phyloP scores from a whole-genome alignment of 768 basidiomycete genomes.

The Lactarius tabidus region DNA sequence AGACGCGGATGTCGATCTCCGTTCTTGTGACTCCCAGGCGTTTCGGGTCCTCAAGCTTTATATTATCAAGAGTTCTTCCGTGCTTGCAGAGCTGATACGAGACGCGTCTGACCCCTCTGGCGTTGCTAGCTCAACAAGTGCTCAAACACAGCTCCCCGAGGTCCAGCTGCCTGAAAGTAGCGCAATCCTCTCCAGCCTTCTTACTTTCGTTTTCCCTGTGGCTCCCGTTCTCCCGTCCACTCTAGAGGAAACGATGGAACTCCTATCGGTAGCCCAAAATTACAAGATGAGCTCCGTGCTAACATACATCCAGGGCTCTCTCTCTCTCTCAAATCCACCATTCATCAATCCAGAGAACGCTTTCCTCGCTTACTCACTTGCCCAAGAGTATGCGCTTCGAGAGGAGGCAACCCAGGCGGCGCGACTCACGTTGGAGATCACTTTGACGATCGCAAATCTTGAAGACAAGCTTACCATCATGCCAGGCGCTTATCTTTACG shows the following conservation, averaged over 20 bases:
- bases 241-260: background rate
- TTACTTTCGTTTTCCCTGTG: background rate
- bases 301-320: background rate
- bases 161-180: background rate
- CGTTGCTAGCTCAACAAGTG: background rate
- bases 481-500: background rate
- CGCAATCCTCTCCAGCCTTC: background rate
- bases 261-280: background rate
- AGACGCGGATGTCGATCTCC: constrained; percentile 15
- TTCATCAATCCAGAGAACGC: constrained; percentile 1
- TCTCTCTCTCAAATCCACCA: background rate
- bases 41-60: constrained; percentile 3
- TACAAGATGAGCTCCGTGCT: background rate
- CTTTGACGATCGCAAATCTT: background rate
- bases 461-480: background rate
- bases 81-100: background rate
- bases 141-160: background rate
- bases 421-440: background rate
- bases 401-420: constrained; percentile 6
- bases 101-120: background rate
- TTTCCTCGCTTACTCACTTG: constrained; percentile 1
- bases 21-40: background rate
- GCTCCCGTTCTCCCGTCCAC: background rate
- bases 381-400: background rate
- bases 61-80: background rate